These are phyloP conservation scores for Colletotrichum aenigma DNA, from an alignment of 2,329 filamentous ascomycete species.

Conservation along the genomic window DNA sequence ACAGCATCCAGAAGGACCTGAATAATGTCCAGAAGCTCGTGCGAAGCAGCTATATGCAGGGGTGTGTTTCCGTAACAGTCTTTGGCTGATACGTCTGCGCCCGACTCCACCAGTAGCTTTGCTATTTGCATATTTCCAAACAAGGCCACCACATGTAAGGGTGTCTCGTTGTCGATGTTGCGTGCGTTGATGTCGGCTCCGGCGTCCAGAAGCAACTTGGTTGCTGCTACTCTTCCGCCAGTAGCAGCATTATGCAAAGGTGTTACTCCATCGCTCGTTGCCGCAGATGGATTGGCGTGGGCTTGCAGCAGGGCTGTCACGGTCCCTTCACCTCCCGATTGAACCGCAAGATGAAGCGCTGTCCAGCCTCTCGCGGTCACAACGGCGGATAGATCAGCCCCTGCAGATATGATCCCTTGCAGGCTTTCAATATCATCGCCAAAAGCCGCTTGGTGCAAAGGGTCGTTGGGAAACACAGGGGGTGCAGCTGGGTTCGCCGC, in stretches of 20 bases:
- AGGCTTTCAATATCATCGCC: not conserved
- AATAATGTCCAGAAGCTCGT: not conserved
- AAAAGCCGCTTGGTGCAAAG: not conserved
- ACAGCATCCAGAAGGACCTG: not conserved
- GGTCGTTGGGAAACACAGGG: not conserved
- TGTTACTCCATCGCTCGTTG: not conserved
- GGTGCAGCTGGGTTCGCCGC: not conserved
- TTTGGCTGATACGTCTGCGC: not conserved
- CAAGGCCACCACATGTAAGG: not conserved
- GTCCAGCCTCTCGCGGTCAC: not conserved
- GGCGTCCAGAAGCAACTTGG: not conserved
- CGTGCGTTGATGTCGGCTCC: not conserved
- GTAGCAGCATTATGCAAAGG: not conserved
- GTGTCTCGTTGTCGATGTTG: not conserved
- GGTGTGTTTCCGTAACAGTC: not conserved
- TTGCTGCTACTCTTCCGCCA: not conserved
- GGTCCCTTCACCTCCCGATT: not conserved
- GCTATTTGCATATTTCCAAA: not conserved
- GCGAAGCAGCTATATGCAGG: not conserved
- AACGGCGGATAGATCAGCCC: not conserved
- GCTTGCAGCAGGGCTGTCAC: not conserved
- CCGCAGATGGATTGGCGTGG: not conserved
- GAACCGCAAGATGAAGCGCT: not conserved
- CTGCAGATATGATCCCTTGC: not conserved
- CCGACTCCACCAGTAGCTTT: not conserved